A percentile compares a stretch with the other conserved stretches of the same genome.
These are phyloP conservation scores for Tetrahymena elliotti DNA, from an alignment of 73 alveolate genomes.

Conservation along the genomic window DNA sequence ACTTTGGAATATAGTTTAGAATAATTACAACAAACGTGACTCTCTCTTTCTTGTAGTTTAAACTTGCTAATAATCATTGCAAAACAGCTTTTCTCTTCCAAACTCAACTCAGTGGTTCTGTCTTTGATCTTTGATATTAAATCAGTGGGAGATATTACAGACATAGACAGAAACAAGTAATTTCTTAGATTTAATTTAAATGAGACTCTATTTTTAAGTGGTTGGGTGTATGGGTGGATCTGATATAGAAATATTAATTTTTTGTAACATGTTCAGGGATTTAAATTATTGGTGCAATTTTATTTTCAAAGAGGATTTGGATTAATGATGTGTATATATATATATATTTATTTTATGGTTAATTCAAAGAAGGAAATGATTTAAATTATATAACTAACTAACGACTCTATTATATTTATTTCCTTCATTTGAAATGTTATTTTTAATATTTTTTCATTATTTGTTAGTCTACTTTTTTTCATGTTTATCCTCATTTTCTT, in stretches of 20 bases:
- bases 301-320: too few species aligned
- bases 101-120: neutral
- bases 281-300: neutral
- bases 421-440: neutral
- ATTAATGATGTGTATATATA: neutral
- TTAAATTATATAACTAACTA: neutral
- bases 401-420: neutral
- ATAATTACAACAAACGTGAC: neutral
- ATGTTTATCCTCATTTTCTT: neutral
- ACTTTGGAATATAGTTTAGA: neutral
- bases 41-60: neutral
- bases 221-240: neutral
- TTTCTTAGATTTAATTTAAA: too few species aligned
- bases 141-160: too few species aligned
- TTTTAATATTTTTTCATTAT: neutral
- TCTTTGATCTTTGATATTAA: too few species aligned
- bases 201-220: neutral
- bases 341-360: too few species aligned
- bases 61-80: neutral
- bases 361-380: neutral
- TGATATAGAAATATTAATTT: neutral
- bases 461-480: neutral
- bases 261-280: neutral
- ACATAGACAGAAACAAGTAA: too few species aligned
- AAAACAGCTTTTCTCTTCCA: neutral